Base-by-base conservation (phyloP, 2,329 filamentous ascomycete genomes). In the Dothistroma pini region DNA sequence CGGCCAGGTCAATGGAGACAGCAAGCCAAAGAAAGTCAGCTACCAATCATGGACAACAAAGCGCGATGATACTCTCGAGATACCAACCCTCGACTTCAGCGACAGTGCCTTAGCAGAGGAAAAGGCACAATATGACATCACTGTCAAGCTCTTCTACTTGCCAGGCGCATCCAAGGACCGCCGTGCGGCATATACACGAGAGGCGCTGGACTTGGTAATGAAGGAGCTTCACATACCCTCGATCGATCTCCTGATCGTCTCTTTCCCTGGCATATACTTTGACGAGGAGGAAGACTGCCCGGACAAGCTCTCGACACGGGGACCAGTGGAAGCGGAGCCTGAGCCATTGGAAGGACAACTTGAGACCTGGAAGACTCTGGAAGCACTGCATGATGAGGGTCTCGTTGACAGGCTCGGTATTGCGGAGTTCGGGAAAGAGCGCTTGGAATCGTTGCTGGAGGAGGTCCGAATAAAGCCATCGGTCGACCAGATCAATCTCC, bases 401-500 rank as follows among this genome's bases (percentile, higher is more conserved):
- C 78, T 87, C 54, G 90, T 95, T 41, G 81, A 83, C 66, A 87
- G 86, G 67, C 83, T 99, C 10, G 95, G 95, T 0, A 84, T 97
- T 29, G 87, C 95, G 54, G 95, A 99, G 76, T 97, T 97, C 73
- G 93, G 93, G 58, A 90, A 87, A 68, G 87, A 92, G 69, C 89
- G 95, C 70, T 80, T 99, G 41, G 78, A 83, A n/a, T 85, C 85
- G 14, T 93, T 99, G 70, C 79, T 97, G 29, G 81, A 85, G 48
- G 81, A 85, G 63, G 89, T 90, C 22, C 81, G 80, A 47, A 81
- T 96, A 62, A 85, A 84, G 67, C 95, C 95, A 0, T 84, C 85
- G 21, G 93, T 97, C 47, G 87, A 97, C 76, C 95, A 99, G 81
- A 96, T 99, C 81, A 97, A 97, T 74, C 85, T 96, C 55, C 88